Percentiles rank a stretch among this genome's conserved stretches.
Conservation (phyloP, 768 basidiomycete species). For the Lyophyllum decastes region DNA sequence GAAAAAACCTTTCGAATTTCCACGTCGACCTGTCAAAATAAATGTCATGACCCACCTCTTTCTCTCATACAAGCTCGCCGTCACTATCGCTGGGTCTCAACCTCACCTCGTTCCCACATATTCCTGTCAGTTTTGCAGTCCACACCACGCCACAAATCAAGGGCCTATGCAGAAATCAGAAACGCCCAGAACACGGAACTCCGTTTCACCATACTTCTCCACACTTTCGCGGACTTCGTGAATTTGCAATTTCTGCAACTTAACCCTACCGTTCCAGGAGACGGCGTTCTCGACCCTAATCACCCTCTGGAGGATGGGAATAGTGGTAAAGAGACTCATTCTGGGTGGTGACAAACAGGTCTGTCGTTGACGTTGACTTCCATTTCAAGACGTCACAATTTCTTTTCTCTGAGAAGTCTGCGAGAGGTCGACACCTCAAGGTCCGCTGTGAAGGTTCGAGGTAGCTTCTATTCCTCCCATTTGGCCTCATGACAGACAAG, state of each 20-base stretch:
- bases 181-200: not conserved
- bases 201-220: not conserved
- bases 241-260: not conserved
- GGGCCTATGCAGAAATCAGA: not conserved
- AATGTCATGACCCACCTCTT: not conserved
- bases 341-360: too few relatives aligned
- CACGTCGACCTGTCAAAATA: not conserved
- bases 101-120: not conserved
- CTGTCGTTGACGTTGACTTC: not conserved
- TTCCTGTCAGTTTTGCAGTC: not conserved
- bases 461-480: not conserved
- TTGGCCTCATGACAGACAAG: not conserved
- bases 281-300: too few relatives aligned
- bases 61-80: not conserved
- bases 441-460: not conserved
- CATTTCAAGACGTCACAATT: not conserved
- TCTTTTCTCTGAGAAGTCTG: too few relatives aligned
- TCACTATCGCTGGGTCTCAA: not conserved
- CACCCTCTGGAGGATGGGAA: too few relatives aligned
- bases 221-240: not conserved
- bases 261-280: too few relatives aligned
- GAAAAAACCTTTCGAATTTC: not conserved
- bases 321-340: too few relatives aligned
- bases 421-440: not conserved
- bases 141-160: not conserved